Conservation (phyloP, 768 basidiomycete genomes). For the Infundibulicybe gibba region DNA sequence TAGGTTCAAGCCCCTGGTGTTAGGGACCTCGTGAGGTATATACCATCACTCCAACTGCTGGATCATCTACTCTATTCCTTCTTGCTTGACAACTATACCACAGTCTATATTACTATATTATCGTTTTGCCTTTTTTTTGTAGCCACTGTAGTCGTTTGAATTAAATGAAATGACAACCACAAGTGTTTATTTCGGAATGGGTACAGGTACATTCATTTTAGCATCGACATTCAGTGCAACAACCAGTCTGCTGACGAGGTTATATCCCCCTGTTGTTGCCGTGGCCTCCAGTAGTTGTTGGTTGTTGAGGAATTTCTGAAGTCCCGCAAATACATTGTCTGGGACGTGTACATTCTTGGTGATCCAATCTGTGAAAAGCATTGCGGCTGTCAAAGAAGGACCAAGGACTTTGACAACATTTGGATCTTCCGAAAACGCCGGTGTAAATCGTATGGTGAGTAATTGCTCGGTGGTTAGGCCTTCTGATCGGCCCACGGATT, state of each 20-base stretch:
- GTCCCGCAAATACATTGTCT: slow-evolving; percentile 14
- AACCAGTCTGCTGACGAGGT: slow-evolving; percentile 24
- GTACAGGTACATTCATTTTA: slow-evolving; percentile 22
- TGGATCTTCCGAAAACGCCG: slow-evolving; percentile 8
- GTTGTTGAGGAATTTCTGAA: slow-evolving; percentile 17
- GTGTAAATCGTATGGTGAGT: slow-evolving; percentile 18
- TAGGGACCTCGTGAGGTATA: too few species aligned
- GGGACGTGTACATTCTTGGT: slow-evolving; percentile 19
- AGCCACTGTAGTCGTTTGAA: too few species aligned
- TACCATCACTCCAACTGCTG: too few species aligned
- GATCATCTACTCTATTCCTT: background rate
- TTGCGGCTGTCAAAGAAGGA: slow-evolving; percentile 17
- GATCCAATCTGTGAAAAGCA: slow-evolving; percentile 24
- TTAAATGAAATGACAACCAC: too few species aligned
- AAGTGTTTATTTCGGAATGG: slow-evolving; percentile 12
- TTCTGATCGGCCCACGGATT: slow-evolving; percentile 25
- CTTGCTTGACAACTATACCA: too few species aligned
- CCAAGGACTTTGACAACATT: slow-evolving; percentile 13
- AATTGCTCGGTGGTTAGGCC: slow-evolving; percentile 25
- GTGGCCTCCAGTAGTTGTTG: slow-evolving; percentile 23
- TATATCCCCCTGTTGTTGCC: slow-evolving; percentile 23
- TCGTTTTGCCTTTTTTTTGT: slow-evolving; percentile 1
- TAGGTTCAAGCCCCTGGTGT: slow-evolving; percentile 8
- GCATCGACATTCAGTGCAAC: slow-evolving; percentile 22
- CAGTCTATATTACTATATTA: too few species aligned